phyloP scores from a whole-genome alignment of 768 basidiomycete species.

The Kondoa subrosea region DNA sequence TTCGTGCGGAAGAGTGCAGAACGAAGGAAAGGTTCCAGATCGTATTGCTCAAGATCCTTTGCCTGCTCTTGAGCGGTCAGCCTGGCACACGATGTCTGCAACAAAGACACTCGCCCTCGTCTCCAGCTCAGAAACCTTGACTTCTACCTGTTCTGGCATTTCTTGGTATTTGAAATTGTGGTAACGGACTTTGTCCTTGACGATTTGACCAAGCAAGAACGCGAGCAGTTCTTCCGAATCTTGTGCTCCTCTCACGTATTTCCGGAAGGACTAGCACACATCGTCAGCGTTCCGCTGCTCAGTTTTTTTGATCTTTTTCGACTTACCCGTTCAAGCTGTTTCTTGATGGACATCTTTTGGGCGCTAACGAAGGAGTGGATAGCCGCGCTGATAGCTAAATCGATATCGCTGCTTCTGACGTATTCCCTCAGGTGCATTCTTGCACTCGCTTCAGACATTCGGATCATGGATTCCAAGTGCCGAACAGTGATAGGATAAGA shows the following conservation, averaged over 20 bases:
- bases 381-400: constrained; percentile 88
- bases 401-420: constrained; percentile 87
- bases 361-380: constrained; percentile 87
- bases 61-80: constrained; percentile 28
- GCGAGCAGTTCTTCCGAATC: constrained; percentile 91
- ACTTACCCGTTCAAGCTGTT: constrained; percentile 80
- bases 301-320: too few species aligned
- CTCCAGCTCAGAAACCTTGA: constrained; percentile 69
- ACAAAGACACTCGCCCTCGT: constrained; percentile 47
- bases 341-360: constrained; percentile 97
- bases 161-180: constrained; percentile 58
- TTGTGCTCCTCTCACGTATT: constrained; percentile 85
- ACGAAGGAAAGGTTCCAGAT: constrained; percentile 63
- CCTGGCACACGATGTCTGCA: background rate
- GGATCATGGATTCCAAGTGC: constrained; percentile 96
- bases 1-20: constrained; percentile 74
- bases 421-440: constrained; percentile 97
- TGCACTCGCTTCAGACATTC: constrained; percentile 95
- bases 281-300: too few species aligned
- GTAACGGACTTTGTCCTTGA: constrained; percentile 58
- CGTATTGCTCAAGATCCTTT: constrained; percentile 92
- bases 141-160: constrained; percentile 57
- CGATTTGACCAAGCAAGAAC: constrained; percentile 79
- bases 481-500: constrained; percentile 97
- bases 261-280: constrained; percentile 63